phyloP scores from a whole-genome alignment of 2,329 filamentous ascomycete genomes.

The Cryphonectria japonica region DNA sequence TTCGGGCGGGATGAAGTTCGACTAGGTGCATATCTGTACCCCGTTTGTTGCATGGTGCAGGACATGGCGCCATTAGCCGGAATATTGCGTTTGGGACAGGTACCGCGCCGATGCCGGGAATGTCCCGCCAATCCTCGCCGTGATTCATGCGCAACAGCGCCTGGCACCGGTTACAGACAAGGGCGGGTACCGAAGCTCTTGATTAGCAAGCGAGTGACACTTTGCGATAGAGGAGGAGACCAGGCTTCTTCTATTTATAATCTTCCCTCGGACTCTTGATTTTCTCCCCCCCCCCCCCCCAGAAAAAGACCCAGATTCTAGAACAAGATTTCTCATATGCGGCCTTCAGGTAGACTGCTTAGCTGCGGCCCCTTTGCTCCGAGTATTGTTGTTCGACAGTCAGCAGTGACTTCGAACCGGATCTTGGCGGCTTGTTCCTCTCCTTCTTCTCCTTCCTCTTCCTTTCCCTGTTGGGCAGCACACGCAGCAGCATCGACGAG shows the following conservation, averaged over 20 bases:
- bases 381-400: slow-evolving; percentile 13
- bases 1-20: slow-evolving; percentile 1
- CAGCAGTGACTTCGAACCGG: slow-evolving; percentile 2
- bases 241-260: not conserved
- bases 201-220: slow-evolving; percentile 2
- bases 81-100: slow-evolving; percentile 13
- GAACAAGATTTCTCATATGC: slow-evolving; percentile 14
- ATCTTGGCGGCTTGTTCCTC: not conserved
- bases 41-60: slow-evolving; percentile 9
- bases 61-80: slow-evolving; percentile 10
- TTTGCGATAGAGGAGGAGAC: not conserved
- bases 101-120: slow-evolving; percentile 19
- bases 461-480: not conserved
- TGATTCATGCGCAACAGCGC: not conserved
- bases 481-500: slow-evolving; percentile 22
- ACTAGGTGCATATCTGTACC: slow-evolving; percentile 9
- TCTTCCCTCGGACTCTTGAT: not conserved
- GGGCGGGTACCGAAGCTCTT: not conserved
- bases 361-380: slow-evolving; percentile 12
- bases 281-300: not conserved
- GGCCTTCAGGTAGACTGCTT: slow-evolving; percentile 17
- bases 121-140: not conserved
- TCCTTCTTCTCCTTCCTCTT: not conserved
- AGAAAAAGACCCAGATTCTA: not conserved
- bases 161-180: slow-evolving; percentile 2